Evolutionary conservation across 148 eudicot species (phyloP), one percentile per base, ranked within the genome.

Genomic region (Silene latifolia): DNA sequence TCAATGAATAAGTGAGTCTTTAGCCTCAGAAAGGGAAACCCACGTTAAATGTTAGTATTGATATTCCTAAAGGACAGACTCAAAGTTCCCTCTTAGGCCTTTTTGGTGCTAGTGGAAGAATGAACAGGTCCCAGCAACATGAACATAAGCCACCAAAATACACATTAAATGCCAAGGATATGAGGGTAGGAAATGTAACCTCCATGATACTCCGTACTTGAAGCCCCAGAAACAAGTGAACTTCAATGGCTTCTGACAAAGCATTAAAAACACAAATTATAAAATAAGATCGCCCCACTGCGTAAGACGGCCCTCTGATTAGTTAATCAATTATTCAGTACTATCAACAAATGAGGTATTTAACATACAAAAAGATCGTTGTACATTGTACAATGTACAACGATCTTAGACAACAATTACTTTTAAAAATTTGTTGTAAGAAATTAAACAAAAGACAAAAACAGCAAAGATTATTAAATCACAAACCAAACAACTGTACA

Each of bases 181-280:
- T 32, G 35, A 32, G 35, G 3, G 35, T 9, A 68, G 53, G 71
- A 67, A 46, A 82, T 82, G 81, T 71, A 72, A 75, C 85, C 85
- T 79, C 80, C 77, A 76, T 82, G 60, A 63, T 67, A 68, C 44
- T 39, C 9, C 44, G 17, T 51, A 51, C 77, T 76, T 44, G 77
- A 79, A 63, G 76, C 76, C 75, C 75, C 68, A 70, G 73, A 73
- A 79, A 62, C 72, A 75, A 67, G 68, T 12, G 39, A 77, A 73
- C 67, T 62, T 66, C 80, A 24, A 69, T 79, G 39, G 70, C 74
- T 61, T 67, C 82, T 82, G 85, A 76, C 69, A 74, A 63, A 78
- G 23, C 64, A 68, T 11, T 71, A 63, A 58, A 57, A 77, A 44
- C 58, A 73, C 44, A 7, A 39, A 39, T 39, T 39, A 39, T 39